Percentiles rank a stretch among this genome's conserved stretches.
Evolutionary conservation across 2,329 filamentous ascomycete species (phyloP).

Genomic region (Fusarium neocosmosporiellum): DNA sequence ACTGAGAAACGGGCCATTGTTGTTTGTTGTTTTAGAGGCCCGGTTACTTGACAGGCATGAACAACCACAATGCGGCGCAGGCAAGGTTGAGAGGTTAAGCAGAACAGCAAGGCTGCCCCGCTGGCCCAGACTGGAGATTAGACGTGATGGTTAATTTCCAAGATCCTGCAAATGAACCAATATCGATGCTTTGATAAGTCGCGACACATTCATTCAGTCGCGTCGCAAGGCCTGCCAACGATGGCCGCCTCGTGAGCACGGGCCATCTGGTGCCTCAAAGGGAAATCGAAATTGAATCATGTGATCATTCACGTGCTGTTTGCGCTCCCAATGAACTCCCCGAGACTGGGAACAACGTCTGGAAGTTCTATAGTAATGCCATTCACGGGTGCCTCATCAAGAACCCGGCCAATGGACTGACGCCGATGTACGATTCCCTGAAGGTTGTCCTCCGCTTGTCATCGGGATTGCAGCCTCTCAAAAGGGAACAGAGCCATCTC

Average conservation of each 20-base stretch:
- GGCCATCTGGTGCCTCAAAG: not conserved
- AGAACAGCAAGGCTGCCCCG: slow-evolving; percentile 5
- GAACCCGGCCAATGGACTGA: not conserved
- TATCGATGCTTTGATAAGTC: slow-evolving; percentile 22
- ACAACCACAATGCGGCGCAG: slow-evolving; percentile 7
- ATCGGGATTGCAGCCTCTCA: not conserved
- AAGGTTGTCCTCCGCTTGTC: not conserved
- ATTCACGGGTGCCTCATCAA: not conserved
- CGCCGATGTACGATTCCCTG: not conserved
- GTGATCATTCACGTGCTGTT: not conserved
- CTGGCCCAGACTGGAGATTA: not conserved
- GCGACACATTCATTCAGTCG: slow-evolving; percentile 27
- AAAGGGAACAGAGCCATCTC: slow-evolving; percentile 14
- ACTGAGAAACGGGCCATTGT: slow-evolving; percentile 70
- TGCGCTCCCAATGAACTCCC: not conserved
- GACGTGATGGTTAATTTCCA: slow-evolving; percentile 1
- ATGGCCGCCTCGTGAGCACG: slow-evolving; percentile 14
- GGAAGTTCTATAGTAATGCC: not conserved
- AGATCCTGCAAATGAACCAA: not conserved
- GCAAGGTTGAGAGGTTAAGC: slow-evolving; percentile 11
- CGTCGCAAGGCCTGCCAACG: slow-evolving; percentile 8
- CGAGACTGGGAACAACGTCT: not conserved
- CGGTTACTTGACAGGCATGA: not conserved
- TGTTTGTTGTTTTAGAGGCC: slow-evolving; percentile 19
- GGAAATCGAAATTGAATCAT: not conserved